Evolutionary conservation across 192 early-diverging fungal species (phyloP), one percentile per base, ranked within the genome.

Genomic region (Powellomyces hirtus): DNA sequence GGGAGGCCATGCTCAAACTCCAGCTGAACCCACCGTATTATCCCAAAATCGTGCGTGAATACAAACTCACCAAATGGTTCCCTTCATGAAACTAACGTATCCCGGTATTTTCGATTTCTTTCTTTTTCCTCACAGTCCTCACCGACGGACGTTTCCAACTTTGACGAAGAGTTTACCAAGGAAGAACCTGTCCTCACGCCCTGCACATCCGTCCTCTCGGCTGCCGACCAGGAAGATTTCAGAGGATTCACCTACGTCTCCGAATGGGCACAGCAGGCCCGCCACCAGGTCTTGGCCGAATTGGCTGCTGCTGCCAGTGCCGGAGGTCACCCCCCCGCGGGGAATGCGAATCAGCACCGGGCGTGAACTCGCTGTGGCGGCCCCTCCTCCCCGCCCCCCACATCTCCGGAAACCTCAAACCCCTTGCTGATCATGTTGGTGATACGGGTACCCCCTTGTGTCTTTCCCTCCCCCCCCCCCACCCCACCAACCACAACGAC

Each of bases 111-210:
- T 57, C 5, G 33, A 5, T 56, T 31, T 56, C 33, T 56, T 56
- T 2, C 18, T 56, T 34, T 56, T 24, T 10, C 26, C 26, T 30
- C 27, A 52, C 70, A 86, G 84, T 79, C 66, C 1, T 79, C 83
- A 27, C 82, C 89, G 56, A 87, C 90, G 16, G 97, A 99, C 71
- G 89, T 91, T 13, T 97, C 94, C 37, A 98, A 98, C 88, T 99
- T 99, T 89, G 97, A 99, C 71, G 87, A 89, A 20, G 96, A 99
- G 81, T 99, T 99, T 68, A 99, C 97, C n/a, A 81, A 84, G 38
- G 95, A 98, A 82, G 78, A 83, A 55, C 95, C 97, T 1, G 92
- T 93, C 0, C 71, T 99, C 57, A 98, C 97, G 18, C 97, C 96
- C 0, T 90, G 92, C 46, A 88, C 94, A 58, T 90, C 89, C 44